Evolutionary conservation across 2,329 filamentous ascomycete species (phyloP).

Genomic region (Alternaria sp.): DNA sequence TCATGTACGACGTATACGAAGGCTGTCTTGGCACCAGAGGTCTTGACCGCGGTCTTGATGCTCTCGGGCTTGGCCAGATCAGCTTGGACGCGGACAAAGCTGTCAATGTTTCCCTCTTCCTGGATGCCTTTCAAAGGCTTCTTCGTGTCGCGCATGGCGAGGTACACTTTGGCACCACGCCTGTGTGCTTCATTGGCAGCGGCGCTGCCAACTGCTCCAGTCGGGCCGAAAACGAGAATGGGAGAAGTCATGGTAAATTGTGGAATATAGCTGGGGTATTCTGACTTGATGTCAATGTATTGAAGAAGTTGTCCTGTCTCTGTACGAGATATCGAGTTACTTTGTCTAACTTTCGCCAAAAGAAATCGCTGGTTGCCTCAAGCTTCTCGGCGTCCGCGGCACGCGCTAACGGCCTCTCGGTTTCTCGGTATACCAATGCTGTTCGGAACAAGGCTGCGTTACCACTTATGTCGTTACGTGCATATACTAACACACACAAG

Average conservation of each 20-base stretch:
- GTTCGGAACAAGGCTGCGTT: background rate
- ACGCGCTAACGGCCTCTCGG: background rate
- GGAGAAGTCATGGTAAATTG: background rate
- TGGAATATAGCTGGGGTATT: background rate
- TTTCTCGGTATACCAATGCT: background rate
- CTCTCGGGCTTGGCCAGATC: conserved; percentile 54
- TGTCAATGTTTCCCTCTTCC: conserved; percentile 31
- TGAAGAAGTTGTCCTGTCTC: background rate
- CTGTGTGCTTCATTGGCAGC: conserved; percentile 50
- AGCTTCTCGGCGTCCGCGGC: background rate
- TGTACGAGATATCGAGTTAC: background rate
- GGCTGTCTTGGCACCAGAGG: conserved; percentile 53
- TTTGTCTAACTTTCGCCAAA: background rate
- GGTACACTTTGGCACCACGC: conserved; percentile 53
- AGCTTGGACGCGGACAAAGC: conserved; percentile 51
- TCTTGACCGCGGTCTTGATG: conserved; percentile 50
- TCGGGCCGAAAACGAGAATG: conserved; percentile 57
- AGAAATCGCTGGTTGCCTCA: background rate
- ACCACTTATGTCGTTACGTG: background rate
- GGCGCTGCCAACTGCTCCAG: conserved; percentile 54
- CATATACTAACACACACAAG: too few relatives aligned
- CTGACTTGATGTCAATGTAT: background rate
- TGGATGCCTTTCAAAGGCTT: conserved; percentile 53
- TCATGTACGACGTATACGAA: conserved; percentile 55
- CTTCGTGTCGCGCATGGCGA: conserved; percentile 56